These are phyloP conservation scores for Kandelia obovata DNA, from an alignment of 345 rosid species.

Conservation along the genomic window DNA sequence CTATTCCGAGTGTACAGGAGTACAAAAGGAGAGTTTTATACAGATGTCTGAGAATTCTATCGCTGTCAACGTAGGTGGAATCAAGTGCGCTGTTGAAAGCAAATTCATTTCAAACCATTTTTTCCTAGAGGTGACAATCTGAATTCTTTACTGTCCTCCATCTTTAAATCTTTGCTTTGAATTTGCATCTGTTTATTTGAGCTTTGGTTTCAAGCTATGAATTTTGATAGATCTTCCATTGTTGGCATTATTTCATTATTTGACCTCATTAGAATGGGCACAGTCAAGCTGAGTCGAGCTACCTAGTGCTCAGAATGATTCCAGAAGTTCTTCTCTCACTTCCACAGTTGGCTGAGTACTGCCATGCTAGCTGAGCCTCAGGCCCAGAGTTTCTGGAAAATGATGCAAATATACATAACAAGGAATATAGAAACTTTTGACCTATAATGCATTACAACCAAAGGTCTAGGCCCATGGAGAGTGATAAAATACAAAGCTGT, in stretches of 20 bases:
- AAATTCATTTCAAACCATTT: constrained; percentile 81
- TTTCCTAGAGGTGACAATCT: constrained; percentile 58
- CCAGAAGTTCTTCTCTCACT: too few species aligned
- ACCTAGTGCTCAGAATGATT: background rate
- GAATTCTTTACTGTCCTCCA: background rate
- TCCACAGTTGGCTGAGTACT: too few species aligned
- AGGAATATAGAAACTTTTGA: too few species aligned
- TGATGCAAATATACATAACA: too few species aligned
- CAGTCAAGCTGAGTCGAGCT: too few species aligned
- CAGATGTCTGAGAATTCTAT: constrained; percentile 30
- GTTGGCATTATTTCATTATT: too few species aligned
- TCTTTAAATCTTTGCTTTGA: background rate
- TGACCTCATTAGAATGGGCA: too few species aligned
- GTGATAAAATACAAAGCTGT: too few species aligned
- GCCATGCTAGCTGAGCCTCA: too few species aligned
- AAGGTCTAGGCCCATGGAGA: too few species aligned
- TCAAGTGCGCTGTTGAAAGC: constrained; percentile 56
- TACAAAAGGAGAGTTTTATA: constrained; percentile 25
- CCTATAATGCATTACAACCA: too few species aligned
- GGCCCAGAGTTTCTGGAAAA: too few species aligned
- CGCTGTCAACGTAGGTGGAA: constrained; percentile 54
- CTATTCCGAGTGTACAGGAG: constrained; percentile 26
- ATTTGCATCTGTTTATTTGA: background rate
- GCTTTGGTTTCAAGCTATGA: background rate
- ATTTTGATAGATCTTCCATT: background rate